phyloP scores from a whole-genome alignment of 345 rosid genomes.

The Corchorus capsularis region DNA sequence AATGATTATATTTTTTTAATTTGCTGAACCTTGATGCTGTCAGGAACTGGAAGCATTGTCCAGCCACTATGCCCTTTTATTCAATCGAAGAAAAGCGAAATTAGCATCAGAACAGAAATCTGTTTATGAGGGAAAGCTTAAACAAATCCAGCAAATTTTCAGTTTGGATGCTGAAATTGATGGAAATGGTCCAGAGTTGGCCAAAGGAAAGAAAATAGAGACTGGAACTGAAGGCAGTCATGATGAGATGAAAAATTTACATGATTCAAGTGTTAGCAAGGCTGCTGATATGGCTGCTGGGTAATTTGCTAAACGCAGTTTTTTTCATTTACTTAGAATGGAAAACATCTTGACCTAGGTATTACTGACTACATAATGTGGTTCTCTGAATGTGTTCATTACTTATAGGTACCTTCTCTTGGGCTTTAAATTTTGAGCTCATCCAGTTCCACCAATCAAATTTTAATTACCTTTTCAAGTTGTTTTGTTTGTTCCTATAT shows the following conservation, averaged over 20 bases:
- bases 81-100: slow-evolving; percentile 86
- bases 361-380: background rate
- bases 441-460: slow-evolving; percentile 7
- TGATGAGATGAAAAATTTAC: slow-evolving; percentile 75
- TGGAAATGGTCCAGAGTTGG: slow-evolving; percentile 49
- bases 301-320: slow-evolving; percentile 40
- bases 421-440: background rate
- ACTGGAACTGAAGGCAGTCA: slow-evolving; percentile 57
- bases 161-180: slow-evolving; percentile 57
- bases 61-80: slow-evolving; percentile 77
- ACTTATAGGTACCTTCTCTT: background rate
- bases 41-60: slow-evolving; percentile 97
- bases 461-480: slow-evolving; percentile 12
- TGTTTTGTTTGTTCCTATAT: background rate
- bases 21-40: slow-evolving; percentile 27
- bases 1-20: slow-evolving; percentile 25
- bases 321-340: slow-evolving; percentile 12
- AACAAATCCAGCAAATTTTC: slow-evolving; percentile 81
- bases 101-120: slow-evolving; percentile 75
- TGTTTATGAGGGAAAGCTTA: slow-evolving; percentile 72
- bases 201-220: slow-evolving; percentile 88
- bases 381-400: slow-evolving; percentile 8
- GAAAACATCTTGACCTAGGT: background rate
- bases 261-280: slow-evolving; percentile 80
- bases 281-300: slow-evolving; percentile 99